These are phyloP conservation scores for Pseudocercospora crystallina DNA, from an alignment of 2,329 filamentous ascomycete genomes.

Conservation along the genomic window DNA sequence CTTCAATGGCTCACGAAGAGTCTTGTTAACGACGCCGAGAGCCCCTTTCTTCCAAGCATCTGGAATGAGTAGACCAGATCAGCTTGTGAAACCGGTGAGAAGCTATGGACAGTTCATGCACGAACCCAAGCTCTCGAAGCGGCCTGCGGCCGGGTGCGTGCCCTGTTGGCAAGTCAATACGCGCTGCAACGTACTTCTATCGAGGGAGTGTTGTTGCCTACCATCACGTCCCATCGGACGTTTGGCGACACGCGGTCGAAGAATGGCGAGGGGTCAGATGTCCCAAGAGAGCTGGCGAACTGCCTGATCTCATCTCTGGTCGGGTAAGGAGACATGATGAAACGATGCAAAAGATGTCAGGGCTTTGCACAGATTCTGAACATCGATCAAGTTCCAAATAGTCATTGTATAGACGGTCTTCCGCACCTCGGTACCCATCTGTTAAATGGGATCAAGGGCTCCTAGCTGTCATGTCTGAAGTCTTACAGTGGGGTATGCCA, in stretches of 20 bases:
- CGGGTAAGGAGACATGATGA: constrained; percentile 18
- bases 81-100: neutral
- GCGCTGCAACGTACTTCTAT: neutral
- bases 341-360: neutral
- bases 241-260: constrained; percentile 28
- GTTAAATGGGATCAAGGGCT: too few relatives aligned
- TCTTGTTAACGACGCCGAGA: constrained; percentile 25
- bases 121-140: constrained; percentile 26
- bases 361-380: too few relatives aligned
- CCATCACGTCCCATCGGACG: constrained; percentile 32
- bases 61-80: neutral
- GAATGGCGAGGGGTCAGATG: constrained; percentile 26
- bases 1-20: constrained; percentile 25
- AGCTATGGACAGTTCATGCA: neutral
- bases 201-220: neutral
- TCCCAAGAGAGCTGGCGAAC: constrained; percentile 23
- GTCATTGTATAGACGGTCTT: too few relatives aligned
- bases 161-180: constrained; percentile 13
- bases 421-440: too few relatives aligned
- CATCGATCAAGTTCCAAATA: too few relatives aligned
- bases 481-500: too few relatives aligned
- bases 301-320: constrained; percentile 24
- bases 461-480: too few relatives aligned
- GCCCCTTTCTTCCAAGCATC: constrained; percentile 31
- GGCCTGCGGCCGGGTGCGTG: constrained; percentile 29